These are phyloP conservation scores for Lithohypha guttulata DNA, from an alignment of 2,329 filamentous ascomycete species.

Conservation along the genomic window DNA sequence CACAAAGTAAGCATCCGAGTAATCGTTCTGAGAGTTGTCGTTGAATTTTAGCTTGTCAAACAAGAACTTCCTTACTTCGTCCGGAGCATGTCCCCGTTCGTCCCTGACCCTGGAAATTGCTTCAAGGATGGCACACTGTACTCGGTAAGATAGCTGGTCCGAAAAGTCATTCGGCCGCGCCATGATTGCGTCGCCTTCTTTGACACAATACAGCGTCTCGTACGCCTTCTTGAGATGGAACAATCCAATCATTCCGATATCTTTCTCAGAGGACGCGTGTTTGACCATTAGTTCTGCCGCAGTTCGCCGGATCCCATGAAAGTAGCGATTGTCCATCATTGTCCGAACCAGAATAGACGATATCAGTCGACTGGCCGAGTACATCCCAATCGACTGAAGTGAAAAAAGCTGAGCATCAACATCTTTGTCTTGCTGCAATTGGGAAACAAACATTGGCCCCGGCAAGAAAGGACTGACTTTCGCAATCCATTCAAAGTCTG, in stretches of 20 bases:
- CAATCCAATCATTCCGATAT: conserved; percentile 65
- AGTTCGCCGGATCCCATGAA: conserved; percentile 79
- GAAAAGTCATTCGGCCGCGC: conserved; percentile 84
- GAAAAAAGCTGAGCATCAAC: conserved; percentile 75
- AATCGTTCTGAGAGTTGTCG: conserved; percentile 82
- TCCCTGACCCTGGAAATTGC: conserved; percentile 72
- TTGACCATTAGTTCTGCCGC: conserved; percentile 68
- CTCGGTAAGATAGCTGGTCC: conserved; percentile 71
- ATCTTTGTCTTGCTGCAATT: conserved; percentile 92
- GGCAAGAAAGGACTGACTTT: conserved; percentile 60
- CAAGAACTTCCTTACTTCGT: conserved; percentile 69
- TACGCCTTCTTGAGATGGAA: conserved; percentile 79
- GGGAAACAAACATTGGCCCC: conserved; percentile 95
- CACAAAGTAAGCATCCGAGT: conserved; percentile 83
- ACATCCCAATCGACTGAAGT: conserved; percentile 60
- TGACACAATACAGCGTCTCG: conserved; percentile 76
- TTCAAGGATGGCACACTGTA: conserved; percentile 72
- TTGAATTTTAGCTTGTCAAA: conserved; percentile 86
- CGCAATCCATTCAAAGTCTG: conserved; percentile 96
- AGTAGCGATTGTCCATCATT: conserved; percentile 83
- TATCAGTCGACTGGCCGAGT: conserved; percentile 64
- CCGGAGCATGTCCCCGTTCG: conserved; percentile 62
- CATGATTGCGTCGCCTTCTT: conserved; percentile 53
- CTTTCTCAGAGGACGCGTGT: conserved; percentile 53
- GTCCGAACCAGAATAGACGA: conserved; percentile 85